A percentile compares a stretch with the other conserved stretches of the same genome.
These are phyloP conservation scores for Coemansia sp. DNA, from an alignment of 371 early-diverging fungal species.

Conservation along the genomic window DNA sequence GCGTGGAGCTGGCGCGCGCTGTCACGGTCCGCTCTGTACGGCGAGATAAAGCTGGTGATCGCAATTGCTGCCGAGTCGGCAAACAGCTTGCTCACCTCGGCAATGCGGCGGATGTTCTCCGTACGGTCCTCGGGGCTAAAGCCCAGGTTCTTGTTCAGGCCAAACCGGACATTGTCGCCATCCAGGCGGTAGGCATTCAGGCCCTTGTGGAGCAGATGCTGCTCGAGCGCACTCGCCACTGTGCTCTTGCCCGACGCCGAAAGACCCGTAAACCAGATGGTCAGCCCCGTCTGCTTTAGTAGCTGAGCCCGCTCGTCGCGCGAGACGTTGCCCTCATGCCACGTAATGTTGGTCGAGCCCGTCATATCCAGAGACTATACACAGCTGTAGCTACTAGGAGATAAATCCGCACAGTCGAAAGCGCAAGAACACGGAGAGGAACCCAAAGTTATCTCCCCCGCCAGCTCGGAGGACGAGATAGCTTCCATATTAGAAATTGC, in stretches of 20 bases:
- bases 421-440: not conserved
- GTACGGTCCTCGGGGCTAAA: slow-evolving; percentile 88
- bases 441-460: not conserved
- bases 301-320: slow-evolving; percentile 72
- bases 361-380: not conserved
- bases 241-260: slow-evolving; percentile 94
- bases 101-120: slow-evolving; percentile 92
- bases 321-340: slow-evolving; percentile 81
- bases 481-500: not conserved
- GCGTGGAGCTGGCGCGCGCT: slow-evolving; percentile 75
- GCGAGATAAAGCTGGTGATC: slow-evolving; percentile 90
- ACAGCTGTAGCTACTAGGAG: too few relatives aligned
- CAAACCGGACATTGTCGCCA: slow-evolving; percentile 95
- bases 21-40: slow-evolving; percentile 82
- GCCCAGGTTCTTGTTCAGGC: slow-evolving; percentile 91
- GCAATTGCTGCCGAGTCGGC: slow-evolving; percentile 80
- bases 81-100: slow-evolving; percentile 90
- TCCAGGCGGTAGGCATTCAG: slow-evolving; percentile 84
- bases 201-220: slow-evolving; percentile 73
- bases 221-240: slow-evolving; percentile 86
- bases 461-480: not conserved
- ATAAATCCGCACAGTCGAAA: too few relatives aligned
- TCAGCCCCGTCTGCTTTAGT: slow-evolving; percentile 80
- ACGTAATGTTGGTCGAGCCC: slow-evolving; percentile 81
- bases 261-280: slow-evolving; percentile 93